Evolutionary conservation across 192 early-diverging fungal genomes (phyloP).

Genomic region (Coemansia sp.): DNA sequence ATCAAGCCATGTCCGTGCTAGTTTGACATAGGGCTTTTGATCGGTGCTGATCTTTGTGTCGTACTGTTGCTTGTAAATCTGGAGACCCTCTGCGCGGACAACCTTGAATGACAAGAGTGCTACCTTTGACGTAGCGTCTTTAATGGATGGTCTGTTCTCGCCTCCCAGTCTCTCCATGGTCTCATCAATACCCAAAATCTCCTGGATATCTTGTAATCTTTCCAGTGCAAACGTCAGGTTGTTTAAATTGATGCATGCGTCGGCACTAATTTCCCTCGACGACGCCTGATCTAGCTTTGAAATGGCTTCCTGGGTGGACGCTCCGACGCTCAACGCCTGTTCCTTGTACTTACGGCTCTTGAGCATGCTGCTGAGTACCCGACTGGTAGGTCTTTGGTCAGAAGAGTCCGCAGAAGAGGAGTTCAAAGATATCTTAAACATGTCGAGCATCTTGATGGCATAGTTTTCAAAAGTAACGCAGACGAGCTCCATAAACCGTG

Average conservation of each 20-base stretch:
- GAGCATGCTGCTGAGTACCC: constrained; percentile 42
- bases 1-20: constrained; percentile 46
- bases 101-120: constrained; percentile 69
- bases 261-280: constrained; percentile 24
- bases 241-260: constrained; percentile 50
- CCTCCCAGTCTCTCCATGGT: constrained; percentile 34
- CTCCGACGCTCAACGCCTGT: constrained; percentile 26
- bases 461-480: constrained; percentile 42
- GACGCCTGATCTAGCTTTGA: constrained; percentile 38
- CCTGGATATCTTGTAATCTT: constrained; percentile 43
- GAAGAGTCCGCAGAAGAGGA: too few relatives aligned
- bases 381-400: constrained; percentile 12
- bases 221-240: constrained; percentile 40
- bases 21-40: constrained; percentile 60
- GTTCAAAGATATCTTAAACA: constrained; percentile 33
- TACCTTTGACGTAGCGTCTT: constrained; percentile 2
- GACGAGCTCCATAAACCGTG: constrained; percentile 44
- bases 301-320: constrained; percentile 32
- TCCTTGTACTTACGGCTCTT: constrained; percentile 50
- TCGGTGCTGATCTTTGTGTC: constrained; percentile 23
- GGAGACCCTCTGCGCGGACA: constrained; percentile 61
- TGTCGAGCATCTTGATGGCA: constrained; percentile 39
- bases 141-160: constrained; percentile 36
- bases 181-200: constrained; percentile 36
- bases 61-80: constrained; percentile 58